Percentiles rank a stretch among this genome's conserved stretches.
Conservation (phyloP, 768 basidiomycete genomes). For the Cystofilobasidium capitatum region DNA sequence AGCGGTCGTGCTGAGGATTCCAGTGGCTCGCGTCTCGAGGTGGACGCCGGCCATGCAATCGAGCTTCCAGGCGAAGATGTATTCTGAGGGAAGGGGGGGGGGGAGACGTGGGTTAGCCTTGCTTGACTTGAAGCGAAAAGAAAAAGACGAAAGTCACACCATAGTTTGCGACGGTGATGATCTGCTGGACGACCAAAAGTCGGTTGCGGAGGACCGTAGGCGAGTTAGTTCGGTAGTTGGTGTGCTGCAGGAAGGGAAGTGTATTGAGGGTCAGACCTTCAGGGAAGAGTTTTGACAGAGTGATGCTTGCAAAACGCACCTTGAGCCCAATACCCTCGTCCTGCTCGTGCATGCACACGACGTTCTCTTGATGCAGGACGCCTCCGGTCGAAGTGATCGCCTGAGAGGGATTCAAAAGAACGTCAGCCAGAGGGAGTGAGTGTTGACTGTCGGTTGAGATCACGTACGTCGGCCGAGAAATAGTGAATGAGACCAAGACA, state of each 20-base stretch:
- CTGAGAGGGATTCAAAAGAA: background rate
- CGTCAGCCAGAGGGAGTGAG: background rate
- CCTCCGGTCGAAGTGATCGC: conserved; percentile 26
- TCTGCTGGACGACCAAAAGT: conserved; percentile 35
- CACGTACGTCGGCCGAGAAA: background rate
- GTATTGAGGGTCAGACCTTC: background rate
- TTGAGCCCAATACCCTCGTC: conserved; percentile 31
- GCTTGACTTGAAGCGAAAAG: no score
- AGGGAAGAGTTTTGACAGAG: background rate
- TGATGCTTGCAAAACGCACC: background rate
- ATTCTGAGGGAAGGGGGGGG: no score
- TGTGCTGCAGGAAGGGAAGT: conserved; percentile 34
- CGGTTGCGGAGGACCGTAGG: conserved; percentile 33
- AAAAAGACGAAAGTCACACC: background rate
- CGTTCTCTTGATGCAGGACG: conserved; percentile 27
- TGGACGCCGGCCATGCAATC: conserved; percentile 33
- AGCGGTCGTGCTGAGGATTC: conserved; percentile 33
- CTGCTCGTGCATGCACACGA: conserved; percentile 37
- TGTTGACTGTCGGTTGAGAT: background rate
- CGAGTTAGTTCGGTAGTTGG: conserved; percentile 34
- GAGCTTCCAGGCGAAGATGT: conserved; percentile 30
- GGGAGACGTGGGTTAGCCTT: no score
- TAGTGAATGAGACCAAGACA: conserved; percentile 30
- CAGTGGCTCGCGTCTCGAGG: conserved; percentile 36
- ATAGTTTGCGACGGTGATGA: conserved; percentile 38